Percentiles rank a stretch among this genome's conserved stretches.
phyloP scores from a whole-genome alignment of 2,329 filamentous ascomycete species.

The Arthrobotrys megalospora region DNA sequence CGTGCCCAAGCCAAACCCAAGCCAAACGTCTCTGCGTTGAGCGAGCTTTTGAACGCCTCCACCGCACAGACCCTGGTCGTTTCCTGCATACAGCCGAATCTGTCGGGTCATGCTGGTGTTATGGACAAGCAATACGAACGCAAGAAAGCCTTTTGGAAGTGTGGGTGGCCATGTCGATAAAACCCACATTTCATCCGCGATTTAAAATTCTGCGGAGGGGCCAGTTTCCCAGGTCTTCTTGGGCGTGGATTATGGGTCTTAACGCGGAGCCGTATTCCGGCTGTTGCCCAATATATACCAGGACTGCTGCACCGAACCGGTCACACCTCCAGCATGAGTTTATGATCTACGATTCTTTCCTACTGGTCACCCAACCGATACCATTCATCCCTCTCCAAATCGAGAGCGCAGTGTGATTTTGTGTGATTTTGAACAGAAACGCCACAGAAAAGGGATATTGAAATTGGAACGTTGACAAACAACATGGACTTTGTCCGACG shows the following conservation, averaged over 20 bases:
- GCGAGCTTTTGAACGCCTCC: constrained; percentile 14
- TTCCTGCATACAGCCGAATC: constrained; percentile 58
- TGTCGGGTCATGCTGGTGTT: constrained; percentile 48
- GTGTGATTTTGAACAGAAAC: constrained; percentile 6
- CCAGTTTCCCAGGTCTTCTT: constrained; percentile 10
- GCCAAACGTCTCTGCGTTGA: constrained; percentile 40
- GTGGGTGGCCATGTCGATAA: constrained; percentile 23
- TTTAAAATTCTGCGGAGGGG: constrained; percentile 40
- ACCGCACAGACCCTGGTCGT: constrained; percentile 43
- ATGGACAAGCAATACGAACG: constrained; percentile 31
- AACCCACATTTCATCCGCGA: constrained; percentile 43
- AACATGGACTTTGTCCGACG: constrained; percentile 37
- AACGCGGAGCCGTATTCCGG: constrained; percentile 41
- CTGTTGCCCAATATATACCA: constrained; percentile 51
- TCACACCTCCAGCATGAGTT: constrained; percentile 39
- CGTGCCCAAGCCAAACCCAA: constrained; percentile 40
- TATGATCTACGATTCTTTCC: constrained; percentile 45
- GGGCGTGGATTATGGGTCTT: constrained; percentile 27
- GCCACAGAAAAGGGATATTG: constrained; percentile 3
- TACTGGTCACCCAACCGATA: constrained; percentile 33
- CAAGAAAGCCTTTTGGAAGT: constrained; percentile 14
- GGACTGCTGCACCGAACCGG: constrained; percentile 15
- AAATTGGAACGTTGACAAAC: not conserved
- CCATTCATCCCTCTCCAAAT: constrained; percentile 1
- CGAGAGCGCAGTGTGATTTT: constrained; percentile 27